Conservation (phyloP, 1,139 yeast species). For the Kurtzmaniella natalensis region DNA sequence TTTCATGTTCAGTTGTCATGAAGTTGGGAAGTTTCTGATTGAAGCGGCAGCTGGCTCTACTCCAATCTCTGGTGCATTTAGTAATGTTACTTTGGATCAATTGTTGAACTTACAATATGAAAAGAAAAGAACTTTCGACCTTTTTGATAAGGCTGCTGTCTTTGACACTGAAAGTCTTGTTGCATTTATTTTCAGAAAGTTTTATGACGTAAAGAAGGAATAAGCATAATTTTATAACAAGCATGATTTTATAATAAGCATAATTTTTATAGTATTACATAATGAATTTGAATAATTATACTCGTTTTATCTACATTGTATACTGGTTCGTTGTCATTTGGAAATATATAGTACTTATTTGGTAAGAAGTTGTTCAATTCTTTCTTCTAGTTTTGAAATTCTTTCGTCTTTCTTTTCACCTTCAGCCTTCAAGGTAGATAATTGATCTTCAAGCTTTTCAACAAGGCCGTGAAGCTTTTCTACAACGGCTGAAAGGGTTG, state of each 20-base stretch:
- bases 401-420: constrained; percentile 62
- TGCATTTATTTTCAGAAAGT: constrained; percentile 66
- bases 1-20: constrained; percentile 73
- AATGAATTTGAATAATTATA: not conserved
- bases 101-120: constrained; percentile 66
- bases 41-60: constrained; percentile 53
- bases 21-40: constrained; percentile 66
- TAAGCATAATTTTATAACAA: constrained; percentile 8
- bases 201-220: constrained; percentile 47
- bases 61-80: constrained; percentile 48
- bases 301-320: not conserved
- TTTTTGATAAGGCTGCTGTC: constrained; percentile 63
- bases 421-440: constrained; percentile 46
- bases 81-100: constrained; percentile 59
- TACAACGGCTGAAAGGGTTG: constrained; percentile 65
- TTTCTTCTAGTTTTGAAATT: constrained; percentile 40
- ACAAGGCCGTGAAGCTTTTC: constrained; percentile 60
- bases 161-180: constrained; percentile 65
- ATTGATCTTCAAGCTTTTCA: constrained; percentile 50
- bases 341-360: constrained; percentile 11
- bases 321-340: not conserved
- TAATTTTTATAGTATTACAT: not conserved
- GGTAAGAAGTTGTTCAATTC: constrained; percentile 35
- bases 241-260: too few species aligned
- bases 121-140: constrained; percentile 41